Percentiles rank a stretch among this genome's conserved stretches.
phyloP scores from a whole-genome alignment of 2,329 filamentous ascomycete genomes.

The Dactylellina cionopaga region DNA sequence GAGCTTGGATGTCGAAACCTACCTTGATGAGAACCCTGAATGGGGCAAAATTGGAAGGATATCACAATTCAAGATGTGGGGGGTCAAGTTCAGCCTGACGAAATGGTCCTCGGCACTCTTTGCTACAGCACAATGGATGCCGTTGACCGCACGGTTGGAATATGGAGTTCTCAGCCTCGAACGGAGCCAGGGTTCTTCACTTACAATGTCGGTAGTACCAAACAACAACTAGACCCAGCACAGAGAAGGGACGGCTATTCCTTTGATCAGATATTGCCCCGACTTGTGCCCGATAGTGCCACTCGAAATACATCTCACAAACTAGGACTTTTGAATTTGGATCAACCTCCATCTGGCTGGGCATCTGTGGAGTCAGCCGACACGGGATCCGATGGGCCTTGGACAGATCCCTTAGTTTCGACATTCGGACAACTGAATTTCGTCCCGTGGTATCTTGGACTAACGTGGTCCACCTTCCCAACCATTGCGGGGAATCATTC shows the following conservation, averaged over 20 bases:
- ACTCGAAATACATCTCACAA: background rate
- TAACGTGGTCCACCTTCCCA: background rate
- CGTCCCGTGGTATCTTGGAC: too few species aligned
- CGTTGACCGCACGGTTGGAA: conserved; percentile 18
- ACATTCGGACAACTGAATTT: too few species aligned
- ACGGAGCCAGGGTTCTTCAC: background rate
- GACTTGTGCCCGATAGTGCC: background rate
- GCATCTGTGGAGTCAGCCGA: background rate
- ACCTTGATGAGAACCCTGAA: background rate
- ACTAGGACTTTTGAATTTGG: background rate
- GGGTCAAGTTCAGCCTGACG: too few species aligned
- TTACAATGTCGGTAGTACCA: background rate
- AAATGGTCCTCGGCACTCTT: background rate
- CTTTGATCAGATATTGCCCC: background rate
- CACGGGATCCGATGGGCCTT: background rate
- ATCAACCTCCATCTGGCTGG: background rate
- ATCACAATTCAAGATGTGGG: background rate
- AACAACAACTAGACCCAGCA: background rate
- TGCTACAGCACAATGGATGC: conserved; percentile 20
- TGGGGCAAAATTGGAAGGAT: background rate
- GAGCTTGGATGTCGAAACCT: background rate
- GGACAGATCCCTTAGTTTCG: background rate
- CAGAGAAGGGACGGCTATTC: background rate
- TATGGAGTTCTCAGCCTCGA: background rate
- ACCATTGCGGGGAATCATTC: background rate